phyloP scores from a whole-genome alignment of 495 filamentous ascomycete genomes.

The Sordaria brevicollis region DNA sequence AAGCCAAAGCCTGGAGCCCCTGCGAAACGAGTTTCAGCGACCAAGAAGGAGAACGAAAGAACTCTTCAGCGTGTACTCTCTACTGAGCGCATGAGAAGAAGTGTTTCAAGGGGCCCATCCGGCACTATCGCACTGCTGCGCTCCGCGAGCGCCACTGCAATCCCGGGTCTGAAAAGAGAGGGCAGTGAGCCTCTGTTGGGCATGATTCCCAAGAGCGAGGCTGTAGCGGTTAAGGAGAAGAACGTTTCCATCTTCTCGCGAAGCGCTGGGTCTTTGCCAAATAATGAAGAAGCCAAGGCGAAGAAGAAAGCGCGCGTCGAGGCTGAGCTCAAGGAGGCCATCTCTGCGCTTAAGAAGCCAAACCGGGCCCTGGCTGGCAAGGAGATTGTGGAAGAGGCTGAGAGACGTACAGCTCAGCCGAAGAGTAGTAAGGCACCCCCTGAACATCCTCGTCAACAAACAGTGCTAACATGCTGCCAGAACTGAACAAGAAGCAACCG shows the following conservation, averaged over 20 bases:
- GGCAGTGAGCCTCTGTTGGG: conserved; percentile 47
- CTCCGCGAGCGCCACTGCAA: conserved; percentile 52
- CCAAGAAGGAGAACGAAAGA: conserved; percentile 45
- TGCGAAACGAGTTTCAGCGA: conserved; percentile 37
- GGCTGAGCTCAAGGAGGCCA: conserved; percentile 74
- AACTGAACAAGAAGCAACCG: conserved; percentile 58
- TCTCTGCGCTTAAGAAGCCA: conserved; percentile 72
- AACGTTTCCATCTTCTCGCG: conserved; percentile 12
- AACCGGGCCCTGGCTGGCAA: conserved; percentile 70
- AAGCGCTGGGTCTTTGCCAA: conserved; percentile 11
- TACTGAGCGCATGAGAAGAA: conserved; percentile 48
- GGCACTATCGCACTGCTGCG: conserved; percentile 51
- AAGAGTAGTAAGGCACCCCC: conserved; percentile 23
- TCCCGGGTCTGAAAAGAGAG: conserved; percentile 54
- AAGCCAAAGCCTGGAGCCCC: conserved; percentile 45
- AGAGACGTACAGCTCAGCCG: conserved; percentile 41
- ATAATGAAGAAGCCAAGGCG: conserved; percentile 46
- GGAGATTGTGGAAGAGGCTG: conserved; percentile 59
- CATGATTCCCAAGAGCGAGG: conserved; percentile 35
- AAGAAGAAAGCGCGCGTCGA: conserved; percentile 68
- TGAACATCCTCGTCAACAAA: background rate
- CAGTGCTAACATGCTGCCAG: conserved; percentile 26
- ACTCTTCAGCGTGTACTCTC: conserved; percentile 63
- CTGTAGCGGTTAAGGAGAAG: conserved; percentile 28
- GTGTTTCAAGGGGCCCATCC: conserved; percentile 40